Evolutionary conservation across 2,329 filamentous ascomycete species (phyloP).

Genomic region (Xylariaceae sp.): DNA sequence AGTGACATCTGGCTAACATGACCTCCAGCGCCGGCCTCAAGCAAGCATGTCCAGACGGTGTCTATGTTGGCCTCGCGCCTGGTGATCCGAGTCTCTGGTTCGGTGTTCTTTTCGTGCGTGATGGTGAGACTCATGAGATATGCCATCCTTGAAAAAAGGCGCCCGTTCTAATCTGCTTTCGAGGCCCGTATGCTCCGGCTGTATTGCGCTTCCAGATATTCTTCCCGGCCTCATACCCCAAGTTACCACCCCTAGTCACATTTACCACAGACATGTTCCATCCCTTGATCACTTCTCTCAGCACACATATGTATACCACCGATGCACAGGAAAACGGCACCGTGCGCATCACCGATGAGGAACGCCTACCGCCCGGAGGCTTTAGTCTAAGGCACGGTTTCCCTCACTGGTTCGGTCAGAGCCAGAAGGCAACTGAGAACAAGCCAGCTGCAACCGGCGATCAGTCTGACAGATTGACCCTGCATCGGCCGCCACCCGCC

Average conservation of each 20-base stretch:
- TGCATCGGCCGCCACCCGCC: constrained; percentile 28
- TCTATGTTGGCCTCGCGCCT: constrained; percentile 80
- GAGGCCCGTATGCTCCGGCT: constrained; percentile 83
- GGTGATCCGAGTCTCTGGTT: constrained; percentile 79
- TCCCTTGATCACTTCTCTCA: constrained; percentile 83
- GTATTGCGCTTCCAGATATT: constrained; percentile 86
- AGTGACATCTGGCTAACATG: constrained; percentile 24
- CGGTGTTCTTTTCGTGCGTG: constrained; percentile 84
- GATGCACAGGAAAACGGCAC: constrained; percentile 69
- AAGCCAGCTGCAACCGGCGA: constrained; percentile 39
- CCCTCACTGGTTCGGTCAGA: constrained; percentile 75
- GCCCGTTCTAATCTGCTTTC: constrained; percentile 17
- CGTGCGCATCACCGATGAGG: constrained; percentile 76
- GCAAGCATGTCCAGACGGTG: constrained; percentile 74
- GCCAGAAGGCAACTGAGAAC: constrained; percentile 33
- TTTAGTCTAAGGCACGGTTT: constrained; percentile 91
- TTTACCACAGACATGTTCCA: constrained; percentile 95
- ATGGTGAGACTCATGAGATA: constrained; percentile 52
- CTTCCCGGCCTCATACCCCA: constrained; percentile 77
- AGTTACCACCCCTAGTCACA: constrained; percentile 73
- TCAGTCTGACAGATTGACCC: constrained; percentile 29
- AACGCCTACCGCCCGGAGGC: constrained; percentile 77
- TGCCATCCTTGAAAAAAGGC: background rate
- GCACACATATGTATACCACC: constrained; percentile 90
- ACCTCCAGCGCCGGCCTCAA: constrained; percentile 66